Conservation (phyloP, 2,329 filamentous ascomycete genomes). For the Cercospora sojina region DNA sequence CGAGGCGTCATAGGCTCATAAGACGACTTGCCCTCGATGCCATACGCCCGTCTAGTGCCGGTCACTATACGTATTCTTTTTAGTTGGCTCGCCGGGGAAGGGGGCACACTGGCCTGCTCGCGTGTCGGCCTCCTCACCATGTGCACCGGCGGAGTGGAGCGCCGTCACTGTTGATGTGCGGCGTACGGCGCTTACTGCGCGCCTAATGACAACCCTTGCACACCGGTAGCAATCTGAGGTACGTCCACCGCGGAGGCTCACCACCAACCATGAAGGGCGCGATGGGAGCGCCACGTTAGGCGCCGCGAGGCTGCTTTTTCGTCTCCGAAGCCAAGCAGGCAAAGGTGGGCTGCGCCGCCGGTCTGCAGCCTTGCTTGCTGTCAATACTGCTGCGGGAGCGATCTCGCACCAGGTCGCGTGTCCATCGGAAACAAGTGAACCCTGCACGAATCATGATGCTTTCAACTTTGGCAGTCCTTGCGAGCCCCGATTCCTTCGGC, state of each 20-base stretch:
- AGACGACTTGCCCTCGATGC: background rate
- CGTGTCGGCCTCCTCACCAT: background rate
- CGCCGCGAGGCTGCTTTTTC: background rate
- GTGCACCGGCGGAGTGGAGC: background rate
- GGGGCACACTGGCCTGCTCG: background rate
- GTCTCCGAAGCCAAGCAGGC: background rate
- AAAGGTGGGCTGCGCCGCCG: background rate
- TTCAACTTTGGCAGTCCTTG: background rate
- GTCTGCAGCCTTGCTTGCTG: background rate
- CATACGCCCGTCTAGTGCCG: background rate
- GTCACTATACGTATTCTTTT: background rate
- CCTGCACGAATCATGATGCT: background rate
- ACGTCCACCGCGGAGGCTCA: background rate
- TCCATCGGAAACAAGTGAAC: background rate
- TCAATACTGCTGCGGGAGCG: background rate
- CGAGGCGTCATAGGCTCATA: slow-evolving; percentile 12
- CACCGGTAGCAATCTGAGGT: background rate
- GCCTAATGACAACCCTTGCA: background rate
- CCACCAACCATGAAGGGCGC: background rate
- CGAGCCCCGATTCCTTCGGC: slow-evolving; percentile 2
- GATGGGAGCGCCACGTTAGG: background rate
- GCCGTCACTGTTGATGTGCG: slow-evolving; percentile 3
- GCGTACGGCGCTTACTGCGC: slow-evolving; percentile 1
- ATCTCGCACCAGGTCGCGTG: background rate
- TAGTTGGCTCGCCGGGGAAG: background rate